A percentile compares a stretch with the other conserved stretches of the same genome.
Evolutionary conservation across 768 basidiomycete species (phyloP).

Genomic region (Pleurotus cornucopiae): DNA sequence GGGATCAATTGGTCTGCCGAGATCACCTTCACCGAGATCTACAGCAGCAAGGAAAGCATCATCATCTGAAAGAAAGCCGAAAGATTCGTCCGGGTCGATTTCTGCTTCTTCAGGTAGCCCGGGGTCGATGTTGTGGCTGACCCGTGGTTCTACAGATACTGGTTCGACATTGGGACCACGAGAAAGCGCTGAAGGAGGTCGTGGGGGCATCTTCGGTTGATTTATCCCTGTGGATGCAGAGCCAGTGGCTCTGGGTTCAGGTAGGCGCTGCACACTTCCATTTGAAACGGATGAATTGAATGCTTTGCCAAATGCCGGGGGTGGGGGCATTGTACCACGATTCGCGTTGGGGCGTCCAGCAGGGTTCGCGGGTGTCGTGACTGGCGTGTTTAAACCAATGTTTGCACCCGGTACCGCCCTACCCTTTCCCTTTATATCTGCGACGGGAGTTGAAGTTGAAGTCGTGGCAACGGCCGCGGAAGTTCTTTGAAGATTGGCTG

Average conservation of each 20-base stretch:
- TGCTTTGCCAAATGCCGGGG: not conserved
- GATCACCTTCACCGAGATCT: constrained; percentile 45
- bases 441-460: not conserved
- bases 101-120: constrained; percentile 2
- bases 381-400: not conserved
- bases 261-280: not conserved
- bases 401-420: not conserved
- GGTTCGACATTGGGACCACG: constrained; percentile 5
- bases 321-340: constrained; percentile 1
- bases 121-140: not conserved
- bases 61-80: constrained; percentile 59
- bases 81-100: constrained; percentile 31
- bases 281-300: not conserved
- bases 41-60: constrained; percentile 59
- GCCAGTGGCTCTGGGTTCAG: not conserved
- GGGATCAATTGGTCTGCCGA: constrained; percentile 42
- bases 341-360: not conserved
- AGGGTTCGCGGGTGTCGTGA: not conserved
- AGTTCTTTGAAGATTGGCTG: constrained; percentile 2
- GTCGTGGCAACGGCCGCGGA: constrained; percentile 4
- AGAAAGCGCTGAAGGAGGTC: constrained; percentile 12
- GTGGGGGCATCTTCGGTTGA: not conserved
- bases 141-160: not conserved
- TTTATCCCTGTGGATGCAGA: not conserved
- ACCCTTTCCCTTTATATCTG: constrained; percentile 3